Base-by-base conservation (phyloP, 306 rosid species). In the Aeschynomene evenia region DNA sequence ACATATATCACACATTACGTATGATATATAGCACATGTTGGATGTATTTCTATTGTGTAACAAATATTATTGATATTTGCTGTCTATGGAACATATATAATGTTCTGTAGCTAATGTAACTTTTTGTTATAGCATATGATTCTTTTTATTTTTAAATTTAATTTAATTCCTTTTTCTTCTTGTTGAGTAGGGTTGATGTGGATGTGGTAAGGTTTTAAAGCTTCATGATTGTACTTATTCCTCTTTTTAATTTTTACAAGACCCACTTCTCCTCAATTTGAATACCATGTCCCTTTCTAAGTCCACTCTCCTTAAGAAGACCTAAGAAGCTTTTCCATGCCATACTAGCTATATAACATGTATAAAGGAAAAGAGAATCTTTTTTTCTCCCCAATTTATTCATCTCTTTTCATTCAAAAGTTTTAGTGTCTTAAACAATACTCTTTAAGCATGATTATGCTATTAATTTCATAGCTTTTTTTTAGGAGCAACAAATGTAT, bases 311-410 rank as follows among this genome's bases (percentile, higher is more conserved):
- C 18, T 39, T 51, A 52, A 46, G 57, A 34, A 74, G 28, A 46
- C 43, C 56, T 24, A 52, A 34, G 72, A 83, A 68, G 45, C 68
- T 74, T 74, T 70, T 57, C 73, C 77, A 60, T 48, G 14, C 54
- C n/a, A n/a, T 43, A 9, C 37, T 24, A 63, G 31, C 31, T 28
- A 28, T 9, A 34, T 31, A 55, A 45, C 61, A 57, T 29, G 56
- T 6, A 34, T 34, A 54, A 15, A 39, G 3, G 34, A 4, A 4
- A 39, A 15, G 33, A 13, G 31, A 53, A 53, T 53, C 8, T 53
- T 53, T 53, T 21, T 28, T 28, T 28, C n/a, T 10, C 26, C n/a
- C n/a, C n/a, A n/a, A 21, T 53, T 53, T 53, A 15, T 28, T 10
- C 3, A 11, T 53, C 59, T 3, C 28, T 51, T 33, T 33, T 5